A percentile compares a stretch with the other conserved stretches of the same genome.
phyloP scores from a whole-genome alignment of 176 grass and related monocot genomes.

The Oryza meridionalis region DNA sequence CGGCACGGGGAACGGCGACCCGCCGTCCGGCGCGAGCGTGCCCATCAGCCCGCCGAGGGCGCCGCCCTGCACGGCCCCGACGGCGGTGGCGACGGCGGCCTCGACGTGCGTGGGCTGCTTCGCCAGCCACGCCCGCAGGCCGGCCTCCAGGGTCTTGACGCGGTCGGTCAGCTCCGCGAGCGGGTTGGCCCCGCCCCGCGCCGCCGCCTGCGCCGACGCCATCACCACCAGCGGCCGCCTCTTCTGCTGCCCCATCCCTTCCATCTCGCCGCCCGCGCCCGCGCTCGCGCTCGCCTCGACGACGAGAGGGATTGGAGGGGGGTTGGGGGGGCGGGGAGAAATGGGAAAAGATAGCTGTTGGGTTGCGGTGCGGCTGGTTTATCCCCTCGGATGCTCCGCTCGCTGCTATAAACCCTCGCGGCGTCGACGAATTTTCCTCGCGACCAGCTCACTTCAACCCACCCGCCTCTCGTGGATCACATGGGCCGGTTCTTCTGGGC shows the following conservation, averaged over 20 bases:
- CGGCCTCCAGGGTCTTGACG: conserved; percentile 60
- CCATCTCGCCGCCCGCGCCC: conserved; percentile 28
- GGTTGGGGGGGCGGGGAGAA: background rate
- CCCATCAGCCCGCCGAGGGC: conserved; percentile 85
- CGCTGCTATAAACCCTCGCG: background rate
- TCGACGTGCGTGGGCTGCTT: conserved; percentile 76
- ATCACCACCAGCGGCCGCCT: conserved; percentile 52
- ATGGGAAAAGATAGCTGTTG: background rate
- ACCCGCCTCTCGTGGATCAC: conserved; percentile 32
- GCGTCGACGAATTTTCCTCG: background rate
- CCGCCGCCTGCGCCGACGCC: conserved; percentile 41
- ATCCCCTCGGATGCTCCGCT: conserved; percentile 46
- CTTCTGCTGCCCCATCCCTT: conserved; percentile 49
- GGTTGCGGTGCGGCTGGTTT: background rate
- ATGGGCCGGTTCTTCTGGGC: conserved; percentile 37
- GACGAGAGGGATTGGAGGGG: background rate
- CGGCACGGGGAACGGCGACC: conserved; percentile 41
- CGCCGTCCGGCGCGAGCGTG: conserved; percentile 58
- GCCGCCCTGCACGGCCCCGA: conserved; percentile 73
- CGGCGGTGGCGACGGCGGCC: conserved; percentile 68
- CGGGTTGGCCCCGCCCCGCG: conserved; percentile 53
- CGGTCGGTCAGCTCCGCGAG: conserved; percentile 58
- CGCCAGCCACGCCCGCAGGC: conserved; percentile 73
- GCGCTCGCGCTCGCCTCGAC: too few species aligned
- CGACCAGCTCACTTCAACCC: conserved; percentile 8